Conservation (phyloP, 1,284 basidiomycete species). For the Athelia psychrophila region DNA sequence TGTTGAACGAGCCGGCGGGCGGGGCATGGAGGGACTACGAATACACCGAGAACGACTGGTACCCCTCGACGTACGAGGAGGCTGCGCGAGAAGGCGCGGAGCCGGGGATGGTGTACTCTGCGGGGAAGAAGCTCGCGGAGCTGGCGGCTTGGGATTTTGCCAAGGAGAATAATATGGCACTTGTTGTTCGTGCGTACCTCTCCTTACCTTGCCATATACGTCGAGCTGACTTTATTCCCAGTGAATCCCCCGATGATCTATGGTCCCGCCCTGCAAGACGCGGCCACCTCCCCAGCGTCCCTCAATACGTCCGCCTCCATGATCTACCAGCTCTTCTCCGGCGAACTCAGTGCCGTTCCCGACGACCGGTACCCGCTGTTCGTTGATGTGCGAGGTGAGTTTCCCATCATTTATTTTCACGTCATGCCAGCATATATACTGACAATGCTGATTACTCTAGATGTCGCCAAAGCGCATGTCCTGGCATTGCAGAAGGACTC, state of each 20-base stretch:
- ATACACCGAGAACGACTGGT: neutral
- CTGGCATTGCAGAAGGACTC: neutral
- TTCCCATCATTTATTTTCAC: neutral
- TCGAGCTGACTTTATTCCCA: neutral
- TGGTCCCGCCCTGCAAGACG: neutral
- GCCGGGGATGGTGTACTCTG: neutral
- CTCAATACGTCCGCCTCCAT: neutral
- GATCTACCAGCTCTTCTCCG: neutral
- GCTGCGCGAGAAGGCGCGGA: neutral
- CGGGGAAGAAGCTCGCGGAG: slow-evolving; percentile 2
- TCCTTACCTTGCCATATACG: neutral
- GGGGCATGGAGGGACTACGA: neutral
- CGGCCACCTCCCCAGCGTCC: neutral
- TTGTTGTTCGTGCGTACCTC: neutral
- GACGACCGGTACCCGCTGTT: neutral
- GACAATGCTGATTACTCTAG: neutral
- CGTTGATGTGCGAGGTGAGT: neutral
- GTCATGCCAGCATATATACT: neutral
- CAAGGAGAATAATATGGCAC: neutral
- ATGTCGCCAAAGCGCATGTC: neutral
- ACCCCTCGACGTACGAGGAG: neutral
- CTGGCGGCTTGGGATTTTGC: slow-evolving; percentile 2
- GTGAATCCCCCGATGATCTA: neutral
- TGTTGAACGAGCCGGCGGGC: neutral
- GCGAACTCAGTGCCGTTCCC: neutral